Evolutionary conservation across 495 filamentous ascomycete genomes (phyloP).

Genomic region (Hyaloscypha hepaticicola): DNA sequence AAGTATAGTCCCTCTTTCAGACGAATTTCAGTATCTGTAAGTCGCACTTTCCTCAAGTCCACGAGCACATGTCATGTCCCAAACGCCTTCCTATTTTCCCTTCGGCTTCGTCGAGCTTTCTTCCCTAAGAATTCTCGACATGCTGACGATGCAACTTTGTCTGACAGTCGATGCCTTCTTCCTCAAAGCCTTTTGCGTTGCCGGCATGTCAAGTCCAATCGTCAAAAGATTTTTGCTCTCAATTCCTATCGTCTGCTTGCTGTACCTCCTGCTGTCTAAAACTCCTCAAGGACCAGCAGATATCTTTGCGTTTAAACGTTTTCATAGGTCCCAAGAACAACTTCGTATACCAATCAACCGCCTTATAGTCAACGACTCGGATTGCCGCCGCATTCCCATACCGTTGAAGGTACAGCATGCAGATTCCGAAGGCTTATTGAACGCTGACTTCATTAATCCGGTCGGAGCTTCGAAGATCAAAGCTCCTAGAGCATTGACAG

Average conservation of each 20-base stretch:
- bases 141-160: no score
- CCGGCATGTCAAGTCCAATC: not conserved
- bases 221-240: conserved; percentile 1
- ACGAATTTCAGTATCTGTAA: no score
- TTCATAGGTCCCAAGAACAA: not conserved
- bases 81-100: not conserved
- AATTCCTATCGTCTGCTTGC: not conserved
- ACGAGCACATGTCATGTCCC: no score
- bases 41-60: no score
- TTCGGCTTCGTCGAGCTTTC: no score
- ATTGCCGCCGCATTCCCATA: not conserved
- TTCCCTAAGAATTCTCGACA: no score
- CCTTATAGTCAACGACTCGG: not conserved
- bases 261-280: not conserved
- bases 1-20: no score
- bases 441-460: not conserved
- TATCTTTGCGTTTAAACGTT: not conserved
- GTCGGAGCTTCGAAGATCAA: not conserved
- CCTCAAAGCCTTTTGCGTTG: no score
- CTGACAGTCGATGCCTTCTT: no score
- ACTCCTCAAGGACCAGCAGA: not conserved
- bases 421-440: not conserved
- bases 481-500: not conserved
- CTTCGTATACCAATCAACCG: not conserved
- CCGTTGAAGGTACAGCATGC: no score